A percentile compares a stretch with the other conserved stretches of the same genome.
phyloP scores from a whole-genome alignment of 805 yeast genomes.

The Blastobotrys robertii region DNA sequence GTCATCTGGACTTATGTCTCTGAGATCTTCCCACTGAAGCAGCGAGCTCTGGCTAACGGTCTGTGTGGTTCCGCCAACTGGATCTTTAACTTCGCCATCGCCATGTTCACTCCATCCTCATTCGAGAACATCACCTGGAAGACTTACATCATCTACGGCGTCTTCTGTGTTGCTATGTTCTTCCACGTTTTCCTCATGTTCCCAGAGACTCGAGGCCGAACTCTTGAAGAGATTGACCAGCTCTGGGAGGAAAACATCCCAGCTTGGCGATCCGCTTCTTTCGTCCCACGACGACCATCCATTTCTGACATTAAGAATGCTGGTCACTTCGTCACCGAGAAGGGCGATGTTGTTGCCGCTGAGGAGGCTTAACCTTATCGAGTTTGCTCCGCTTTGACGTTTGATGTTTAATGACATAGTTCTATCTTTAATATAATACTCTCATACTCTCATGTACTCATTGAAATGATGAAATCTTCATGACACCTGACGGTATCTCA shows the following conservation, averaged over 20 bases:
- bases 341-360: background rate
- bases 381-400: too few relatives aligned
- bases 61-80: constrained; percentile 36
- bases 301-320: constrained; percentile 18
- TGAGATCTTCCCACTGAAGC: constrained; percentile 37
- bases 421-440: too few relatives aligned
- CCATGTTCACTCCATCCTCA: constrained; percentile 49
- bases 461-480: too few relatives aligned
- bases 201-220: constrained; percentile 20
- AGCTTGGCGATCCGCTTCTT: constrained; percentile 76
- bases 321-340: constrained; percentile 10
- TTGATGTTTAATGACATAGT: too few relatives aligned
- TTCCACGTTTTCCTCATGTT: constrained; percentile 29
- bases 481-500: too few relatives aligned
- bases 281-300: constrained; percentile 40
- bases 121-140: constrained; percentile 43
- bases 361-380: too few relatives aligned
- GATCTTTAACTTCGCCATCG: constrained; percentile 41
- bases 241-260: constrained; percentile 45
- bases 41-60: constrained; percentile 45
- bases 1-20: constrained; percentile 41
- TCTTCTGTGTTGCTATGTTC: constrained; percentile 39
- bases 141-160: constrained; percentile 53
- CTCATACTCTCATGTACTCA: too few relatives aligned
- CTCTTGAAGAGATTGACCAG: constrained; percentile 31